Evolutionary conservation across 2,329 filamentous ascomycete species (phyloP).

Genomic region (Lizonia empirigonia): DNA sequence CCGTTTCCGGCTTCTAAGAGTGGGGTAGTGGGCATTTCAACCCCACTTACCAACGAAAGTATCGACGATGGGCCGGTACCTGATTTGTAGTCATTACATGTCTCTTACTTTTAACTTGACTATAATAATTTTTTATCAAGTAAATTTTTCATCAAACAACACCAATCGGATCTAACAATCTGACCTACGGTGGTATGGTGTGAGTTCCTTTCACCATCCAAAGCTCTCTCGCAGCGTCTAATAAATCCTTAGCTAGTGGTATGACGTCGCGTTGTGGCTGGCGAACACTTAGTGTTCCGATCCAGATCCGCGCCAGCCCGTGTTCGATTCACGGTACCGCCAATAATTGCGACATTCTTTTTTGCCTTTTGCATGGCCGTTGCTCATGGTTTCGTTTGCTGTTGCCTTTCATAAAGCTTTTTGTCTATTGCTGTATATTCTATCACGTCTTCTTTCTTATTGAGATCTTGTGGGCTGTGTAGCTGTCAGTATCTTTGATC

Average conservation of each 20-base stretch:
- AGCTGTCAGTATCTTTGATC: too few species aligned
- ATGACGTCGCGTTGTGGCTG: constrained; percentile 22
- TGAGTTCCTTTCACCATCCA: not conserved
- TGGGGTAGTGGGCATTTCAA: too few species aligned
- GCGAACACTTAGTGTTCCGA: constrained; percentile 10
- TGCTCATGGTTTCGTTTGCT: too few species aligned
- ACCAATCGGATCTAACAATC: not conserved
- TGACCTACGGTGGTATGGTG: constrained; percentile 1
- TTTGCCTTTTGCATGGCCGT: not conserved
- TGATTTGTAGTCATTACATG: too few species aligned
- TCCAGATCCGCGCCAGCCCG: constrained; percentile 21
- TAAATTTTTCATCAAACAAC: not conserved
- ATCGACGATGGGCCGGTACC: too few species aligned
- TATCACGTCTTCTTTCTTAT: too few species aligned
- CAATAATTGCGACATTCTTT: constrained; percentile 3
- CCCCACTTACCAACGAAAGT: too few species aligned
- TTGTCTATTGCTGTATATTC: too few species aligned
- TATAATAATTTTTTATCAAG: not conserved
- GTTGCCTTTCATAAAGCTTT: too few species aligned
- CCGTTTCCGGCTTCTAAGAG: not conserved
- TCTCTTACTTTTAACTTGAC: not conserved
- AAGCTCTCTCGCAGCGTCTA: not conserved
- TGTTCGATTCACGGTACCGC: constrained; percentile 21
- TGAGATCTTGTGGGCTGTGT: too few species aligned
- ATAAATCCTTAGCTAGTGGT: constrained; percentile 12